Base-by-base conservation (phyloP, 2,329 filamentous ascomycete species). In the Neonectria punicea region DNA sequence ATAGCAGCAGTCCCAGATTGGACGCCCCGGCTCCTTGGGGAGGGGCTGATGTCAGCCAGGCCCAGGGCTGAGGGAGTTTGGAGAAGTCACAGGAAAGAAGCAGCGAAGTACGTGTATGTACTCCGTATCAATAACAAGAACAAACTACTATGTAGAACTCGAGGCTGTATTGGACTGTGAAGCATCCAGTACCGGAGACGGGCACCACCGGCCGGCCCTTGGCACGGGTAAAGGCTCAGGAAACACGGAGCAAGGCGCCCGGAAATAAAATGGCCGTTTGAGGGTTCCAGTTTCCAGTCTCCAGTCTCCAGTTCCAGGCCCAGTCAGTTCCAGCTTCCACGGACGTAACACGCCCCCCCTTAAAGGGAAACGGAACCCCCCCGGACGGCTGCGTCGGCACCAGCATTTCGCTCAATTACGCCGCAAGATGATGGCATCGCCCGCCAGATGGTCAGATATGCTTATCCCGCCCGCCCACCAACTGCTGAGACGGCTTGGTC, bases 331-430 rank as follows among this genome's bases (percentile, higher is more conserved):
- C 41, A 20, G n/a, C 41, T 5, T 20, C 57, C 55, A 13, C 32
- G 32, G 11, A 34, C 4, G 11, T 10, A 34, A 63, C 65, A 61
- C 71, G 53, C 69, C 43, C 65, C 61, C 53, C 25, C 30, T 30
- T 30, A 30, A 59, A 46, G 46, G n/a, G 55, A 20, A 41, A 4
- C 34, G 36, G 34, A 44, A 9, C 32, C 56, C 67, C 61, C 59
- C 70, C 67, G 60, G 66, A 74, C 72, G 72, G 72, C 69, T 74
- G 70, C 63, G 70, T 72, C 72, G 72, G 72, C 72, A 74, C 65
- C 61, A 72, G 69, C 70, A 62, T 66, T 71, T 68, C 63, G 61
- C 67, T 69, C 71, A 65, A 65, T 49, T 67, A 61, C 65, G 66
- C 67, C 66, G 63, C 66, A 60, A 63, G 69, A 74, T 72, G 70